Percentiles rank a stretch among this genome's conserved stretches.
phyloP scores from a whole-genome alignment of 225 moss, liverwort and hornwort genomes.

The Pleurozium schreberi region DNA sequence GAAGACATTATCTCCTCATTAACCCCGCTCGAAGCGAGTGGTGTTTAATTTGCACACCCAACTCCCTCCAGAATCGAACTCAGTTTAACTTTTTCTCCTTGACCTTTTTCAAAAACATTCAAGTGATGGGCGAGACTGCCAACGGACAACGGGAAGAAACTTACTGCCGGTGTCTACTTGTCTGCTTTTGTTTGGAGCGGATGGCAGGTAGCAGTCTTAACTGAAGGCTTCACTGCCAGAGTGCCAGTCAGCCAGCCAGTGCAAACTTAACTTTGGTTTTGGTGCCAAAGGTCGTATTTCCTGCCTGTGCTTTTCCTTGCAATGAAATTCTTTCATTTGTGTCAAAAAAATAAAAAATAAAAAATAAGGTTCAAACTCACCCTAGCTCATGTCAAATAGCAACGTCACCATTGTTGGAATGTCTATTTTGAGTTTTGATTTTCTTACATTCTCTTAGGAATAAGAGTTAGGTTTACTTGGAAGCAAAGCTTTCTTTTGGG shows the following conservation, averaged over 20 bases:
- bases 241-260: not conserved
- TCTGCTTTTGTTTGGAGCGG: not conserved
- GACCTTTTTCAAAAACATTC: not conserved
- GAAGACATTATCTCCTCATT: not conserved
- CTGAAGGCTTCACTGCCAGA: not conserved
- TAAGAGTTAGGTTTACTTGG: too few relatives aligned
- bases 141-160: too few relatives aligned
- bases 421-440: not conserved
- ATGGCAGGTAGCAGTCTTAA: too few relatives aligned
- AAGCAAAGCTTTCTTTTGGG: too few relatives aligned
- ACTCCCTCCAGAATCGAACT: not conserved
- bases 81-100: not conserved
- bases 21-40: not conserved
- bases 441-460: not conserved
- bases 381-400: not conserved
- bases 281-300: not conserved
- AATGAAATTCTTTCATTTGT: not conserved
- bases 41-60: slow-evolving; percentile 1
- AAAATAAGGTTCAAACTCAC: not conserved
- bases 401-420: not conserved
- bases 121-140: not conserved
- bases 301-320: not conserved
- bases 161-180: not conserved
- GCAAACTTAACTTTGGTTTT: not conserved
- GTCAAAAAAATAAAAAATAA: not conserved